Evolutionary conservation across 2,329 filamentous ascomycete species (phyloP), one percentile per base, ranked within the genome.

Genomic region (Helotiales sp.): DNA sequence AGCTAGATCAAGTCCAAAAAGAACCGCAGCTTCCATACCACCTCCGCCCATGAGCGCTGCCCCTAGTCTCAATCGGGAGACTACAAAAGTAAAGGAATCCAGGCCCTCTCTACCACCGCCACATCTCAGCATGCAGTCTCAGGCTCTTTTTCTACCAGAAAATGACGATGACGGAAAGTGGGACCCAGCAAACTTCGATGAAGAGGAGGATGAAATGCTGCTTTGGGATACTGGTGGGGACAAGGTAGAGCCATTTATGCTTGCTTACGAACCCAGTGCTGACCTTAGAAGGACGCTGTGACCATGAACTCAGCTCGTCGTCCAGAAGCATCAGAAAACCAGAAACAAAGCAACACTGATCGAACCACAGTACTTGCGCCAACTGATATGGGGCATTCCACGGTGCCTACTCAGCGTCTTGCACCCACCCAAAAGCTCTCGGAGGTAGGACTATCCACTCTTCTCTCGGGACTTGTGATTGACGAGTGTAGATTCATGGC

Each of bases 381-480:
- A 19, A 22, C 55, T 51, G 29, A 44, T 25, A 38, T 34, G 1
- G 57, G 59, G 48, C 46, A 44, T 22, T 33, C 53, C 40, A 33
- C 55, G 2, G 30, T 34, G 15, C 56, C 66, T n/a, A 69, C 66
- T 15, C 67, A 70, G 36, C 63, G 79, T 2, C 68, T 93, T 54
- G 86, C 88, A 62, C 89, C 90, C 22, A 93, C 90, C 2, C 90
- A 93, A 70, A 82, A 83, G 54, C 76, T 92, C 29, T 89, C 88
- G 19, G 83, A 93, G 68, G 86, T 88, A 58, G 74, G 79, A 63
- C 50, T 30, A 9, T 31, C 27, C 19, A 44, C 2, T 12, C 40
- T 44, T 25, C 40, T 25, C 40, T 3, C 27, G 15, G 10, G 2
- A 12, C 3, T 2, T 6, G 40, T 44, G 19, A 54, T 64, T 72